Conservation (phyloP, 371 early-diverging fungal genomes). For the Mortierella sp. region DNA sequence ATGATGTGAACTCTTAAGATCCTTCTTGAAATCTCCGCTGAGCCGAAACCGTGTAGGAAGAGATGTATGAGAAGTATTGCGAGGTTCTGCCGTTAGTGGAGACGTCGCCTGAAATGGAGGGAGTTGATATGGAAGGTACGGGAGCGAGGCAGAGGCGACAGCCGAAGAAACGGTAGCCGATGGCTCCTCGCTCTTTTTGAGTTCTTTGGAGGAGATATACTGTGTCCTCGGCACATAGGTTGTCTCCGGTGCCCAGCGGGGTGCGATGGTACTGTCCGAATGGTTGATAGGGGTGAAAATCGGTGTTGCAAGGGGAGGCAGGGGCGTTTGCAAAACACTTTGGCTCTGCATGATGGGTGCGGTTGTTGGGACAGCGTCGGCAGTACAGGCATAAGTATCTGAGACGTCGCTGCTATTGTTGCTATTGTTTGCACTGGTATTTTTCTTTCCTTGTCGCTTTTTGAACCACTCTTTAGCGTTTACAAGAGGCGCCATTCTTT, state of each 20-base stretch:
- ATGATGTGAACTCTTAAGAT: not conserved
- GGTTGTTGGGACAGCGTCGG: slow-evolving; percentile 2
- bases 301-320: too few species aligned
- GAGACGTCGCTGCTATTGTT: slow-evolving; percentile 2
- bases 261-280: too few species aligned
- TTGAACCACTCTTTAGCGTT: slow-evolving; percentile 33
- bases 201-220: slow-evolving; percentile 1
- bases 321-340: too few species aligned
- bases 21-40: not conserved
- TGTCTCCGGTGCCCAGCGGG: not conserved
- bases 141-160: not conserved
- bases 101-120: not conserved
- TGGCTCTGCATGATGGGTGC: too few species aligned
- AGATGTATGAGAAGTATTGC: not conserved
- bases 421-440: slow-evolving; percentile 1
- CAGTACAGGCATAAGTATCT: slow-evolving; percentile 9
- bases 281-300: too few species aligned
- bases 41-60: not conserved
- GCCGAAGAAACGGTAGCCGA: too few species aligned
- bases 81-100: not conserved
- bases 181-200: not conserved
- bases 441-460: slow-evolving; percentile 15
- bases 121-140: not conserved
- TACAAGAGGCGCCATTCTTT: slow-evolving; percentile 17
- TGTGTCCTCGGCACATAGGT: slow-evolving; percentile 9